Percentiles rank a stretch among this genome's conserved stretches.
These are phyloP conservation scores for Ophiostoma montium DNA, from an alignment of 2,329 filamentous ascomycete species.

Conservation along the genomic window DNA sequence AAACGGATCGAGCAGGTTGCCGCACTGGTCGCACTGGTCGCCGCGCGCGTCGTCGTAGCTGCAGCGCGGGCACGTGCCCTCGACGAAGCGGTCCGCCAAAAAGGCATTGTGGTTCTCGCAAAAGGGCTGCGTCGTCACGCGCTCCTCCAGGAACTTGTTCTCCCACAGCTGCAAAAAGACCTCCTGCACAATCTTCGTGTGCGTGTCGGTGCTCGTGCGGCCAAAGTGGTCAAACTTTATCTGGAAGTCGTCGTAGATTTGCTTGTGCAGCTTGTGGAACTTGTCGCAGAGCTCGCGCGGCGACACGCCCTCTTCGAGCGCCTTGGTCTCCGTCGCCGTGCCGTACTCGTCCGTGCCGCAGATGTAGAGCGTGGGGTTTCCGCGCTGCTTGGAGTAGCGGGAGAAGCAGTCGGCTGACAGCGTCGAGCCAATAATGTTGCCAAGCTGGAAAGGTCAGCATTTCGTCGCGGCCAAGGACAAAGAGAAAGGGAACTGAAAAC, in stretches of 20 bases:
- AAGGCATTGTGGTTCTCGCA: constrained; percentile 57
- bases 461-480: not conserved
- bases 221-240: constrained; percentile 93
- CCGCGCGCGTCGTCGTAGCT: constrained; percentile 56
- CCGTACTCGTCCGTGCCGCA: constrained; percentile 62
- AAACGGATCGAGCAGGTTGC: constrained; percentile 55
- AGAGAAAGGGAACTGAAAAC: too few relatives aligned
- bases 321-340: constrained; percentile 90
- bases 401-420: constrained; percentile 80
- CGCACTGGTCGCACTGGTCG: constrained; percentile 53
- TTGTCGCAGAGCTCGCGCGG: constrained; percentile 74
- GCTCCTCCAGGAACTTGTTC: constrained; percentile 79
- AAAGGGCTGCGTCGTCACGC: constrained; percentile 78
- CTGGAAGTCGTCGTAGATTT: constrained; percentile 91
- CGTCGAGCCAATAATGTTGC: constrained; percentile 76
- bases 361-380: constrained; percentile 67
- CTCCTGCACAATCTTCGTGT: constrained; percentile 84
- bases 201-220: constrained; percentile 74
- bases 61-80: constrained; percentile 64
- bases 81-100: constrained; percentile 71
- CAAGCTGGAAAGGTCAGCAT: constrained; percentile 31
- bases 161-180: constrained; percentile 81
- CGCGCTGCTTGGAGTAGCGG: constrained; percentile 66
- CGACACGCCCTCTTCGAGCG: constrained; percentile 69
- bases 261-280: constrained; percentile 78